Evolutionary conservation across 2,329 filamentous ascomycete species (phyloP), one percentile per base, ranked within the genome.

Genomic region (Endocalyx cinctus): DNA sequence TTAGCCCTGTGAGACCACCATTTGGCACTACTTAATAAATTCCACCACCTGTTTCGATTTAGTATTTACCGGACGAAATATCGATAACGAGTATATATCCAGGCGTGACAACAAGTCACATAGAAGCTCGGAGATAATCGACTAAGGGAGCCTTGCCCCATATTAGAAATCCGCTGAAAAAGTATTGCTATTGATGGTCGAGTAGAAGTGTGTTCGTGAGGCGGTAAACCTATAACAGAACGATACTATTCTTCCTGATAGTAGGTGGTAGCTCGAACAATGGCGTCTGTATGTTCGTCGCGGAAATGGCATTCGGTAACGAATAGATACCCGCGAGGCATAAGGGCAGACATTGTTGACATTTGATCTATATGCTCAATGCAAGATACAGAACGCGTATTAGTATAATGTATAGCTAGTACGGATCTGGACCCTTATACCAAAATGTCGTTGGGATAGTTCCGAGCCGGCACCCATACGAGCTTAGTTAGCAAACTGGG

Each of bases 41-140:
- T 49, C 38, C n/a, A 57, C 42, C 5, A 16, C 27, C 10, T 49
- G 31, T 38, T 51, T 51, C 11, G 39, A 42, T 29, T 38, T 25
- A 23, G 46, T 19, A 42, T 42, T 58, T 2, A 40, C 37, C 37
- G 60, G 55, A 26, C 58, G 47, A 13, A 63, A 45, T 1, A 36
- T 39, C 31, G 60, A 56, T 13, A 62, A 30, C 54, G 54, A 54
- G n/a, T 36, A 13, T 16, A 62, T 51, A 29, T 62, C 58, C 7
- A 57, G 33, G 27, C 33, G 38, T 14, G 52, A 31, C 10, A 56
- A 36, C 0, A 54, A 31, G n/a, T 55, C 30, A 31, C 52, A 28
- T 35, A 55, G 43, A 38, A 61, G 49, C 34, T 60, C 55, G 12
- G 47, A 11, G 58, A 55, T 31, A 60, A 47, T 25, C 37, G 42